A percentile compares a stretch with the other conserved stretches of the same genome.
These are phyloP conservation scores for Auricularia auricula-judae DNA, from an alignment of 768 basidiomycete genomes.

Conservation along the genomic window DNA sequence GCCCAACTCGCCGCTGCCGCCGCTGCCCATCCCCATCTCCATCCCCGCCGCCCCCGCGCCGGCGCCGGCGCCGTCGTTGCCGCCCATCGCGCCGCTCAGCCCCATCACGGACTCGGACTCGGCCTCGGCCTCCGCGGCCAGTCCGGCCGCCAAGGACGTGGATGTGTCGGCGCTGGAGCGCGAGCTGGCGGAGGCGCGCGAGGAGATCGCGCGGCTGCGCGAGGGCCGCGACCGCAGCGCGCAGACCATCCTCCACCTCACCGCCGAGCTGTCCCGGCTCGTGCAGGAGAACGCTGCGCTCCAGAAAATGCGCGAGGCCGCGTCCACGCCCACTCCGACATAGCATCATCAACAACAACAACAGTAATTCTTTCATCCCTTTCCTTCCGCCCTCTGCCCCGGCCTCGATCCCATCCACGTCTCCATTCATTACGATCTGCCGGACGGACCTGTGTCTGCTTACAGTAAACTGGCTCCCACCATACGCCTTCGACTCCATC, in stretches of 20 bases:
- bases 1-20: neutral
- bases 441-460: no score
- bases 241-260: neutral
- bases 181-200: neutral
- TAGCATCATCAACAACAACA: no score
- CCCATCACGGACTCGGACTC: neutral
- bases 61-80: neutral
- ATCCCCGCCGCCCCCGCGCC: neutral
- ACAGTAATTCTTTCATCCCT: no score
- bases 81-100: neutral
- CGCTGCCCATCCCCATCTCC: neutral
- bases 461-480: no score
- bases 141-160: neutral
- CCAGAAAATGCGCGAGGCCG: neutral
- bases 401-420: no score
- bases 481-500: no score
- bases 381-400: no score
- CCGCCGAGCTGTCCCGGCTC: neutral
- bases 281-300: slow-evolving; percentile 1
- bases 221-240: neutral
- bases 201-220: neutral
- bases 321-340: neutral
- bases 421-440: no score
- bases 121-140: neutral
- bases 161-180: neutral